Evolutionary conservation across 176 grass and related monocot species (phyloP).

Genomic region (Oryza brachyantha): DNA sequence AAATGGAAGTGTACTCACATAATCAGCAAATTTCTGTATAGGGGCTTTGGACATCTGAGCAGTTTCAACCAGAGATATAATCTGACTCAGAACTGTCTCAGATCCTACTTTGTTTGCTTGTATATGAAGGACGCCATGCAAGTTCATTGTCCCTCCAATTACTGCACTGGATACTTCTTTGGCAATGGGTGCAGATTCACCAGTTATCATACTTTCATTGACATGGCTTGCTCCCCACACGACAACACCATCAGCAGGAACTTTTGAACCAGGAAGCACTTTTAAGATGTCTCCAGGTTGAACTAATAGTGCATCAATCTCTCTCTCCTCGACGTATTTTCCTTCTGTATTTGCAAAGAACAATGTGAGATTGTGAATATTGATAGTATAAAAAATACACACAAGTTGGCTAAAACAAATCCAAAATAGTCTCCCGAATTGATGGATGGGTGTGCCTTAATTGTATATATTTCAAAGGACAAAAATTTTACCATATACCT

Average conservation of each 20-base stretch:
- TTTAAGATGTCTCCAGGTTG: conserved; percentile 92
- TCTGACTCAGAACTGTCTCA: conserved; percentile 88
- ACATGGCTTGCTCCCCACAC: conserved; percentile 89
- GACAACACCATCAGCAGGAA: conserved; percentile 84
- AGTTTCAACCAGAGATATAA: conserved; percentile 97
- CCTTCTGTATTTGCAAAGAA: conserved; percentile 58
- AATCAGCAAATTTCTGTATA: conserved; percentile 99
- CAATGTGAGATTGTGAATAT: conserved; percentile 14
- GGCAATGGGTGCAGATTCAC: conserved; percentile 74
- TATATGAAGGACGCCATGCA: conserved; percentile 86
- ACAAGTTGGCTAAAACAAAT: neutral
- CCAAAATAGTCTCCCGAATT: neutral
- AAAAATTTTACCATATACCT: conserved; percentile 45
- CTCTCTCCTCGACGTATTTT: conserved; percentile 61
- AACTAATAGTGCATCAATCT: conserved; percentile 90
- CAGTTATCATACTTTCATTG: conserved; percentile 99
- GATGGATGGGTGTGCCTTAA: neutral
- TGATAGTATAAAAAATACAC: neutral
- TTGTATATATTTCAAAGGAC: neutral
- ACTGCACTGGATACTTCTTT: conserved; percentile 79
- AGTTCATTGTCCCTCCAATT: conserved; percentile 96
- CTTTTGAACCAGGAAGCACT: conserved; percentile 92
- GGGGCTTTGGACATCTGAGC: conserved; percentile 98
- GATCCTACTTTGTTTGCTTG: conserved; percentile 95
- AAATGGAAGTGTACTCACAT: conserved; percentile 46